Evolutionary conservation across 2,329 filamentous ascomycete genomes (phyloP).

Genomic region (Basipetospora sp.): DNA sequence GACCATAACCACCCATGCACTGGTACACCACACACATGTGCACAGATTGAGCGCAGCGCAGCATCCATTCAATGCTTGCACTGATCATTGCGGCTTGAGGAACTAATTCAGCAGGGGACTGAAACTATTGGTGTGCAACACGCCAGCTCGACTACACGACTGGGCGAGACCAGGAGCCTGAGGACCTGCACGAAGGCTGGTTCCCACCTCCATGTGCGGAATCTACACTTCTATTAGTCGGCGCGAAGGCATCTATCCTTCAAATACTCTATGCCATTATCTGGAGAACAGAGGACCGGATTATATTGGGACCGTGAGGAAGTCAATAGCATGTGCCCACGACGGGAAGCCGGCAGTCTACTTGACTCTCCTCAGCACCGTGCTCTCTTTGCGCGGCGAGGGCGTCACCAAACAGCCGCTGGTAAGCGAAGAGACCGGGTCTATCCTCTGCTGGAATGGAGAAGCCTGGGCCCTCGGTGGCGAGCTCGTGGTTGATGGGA

Average conservation of each 20-base stretch:
- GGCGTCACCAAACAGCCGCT: slow-evolving; percentile 61
- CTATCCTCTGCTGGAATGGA: slow-evolving; percentile 88
- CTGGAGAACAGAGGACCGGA: slow-evolving; percentile 47
- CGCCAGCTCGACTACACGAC: no score
- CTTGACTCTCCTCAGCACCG: slow-evolving; percentile 63
- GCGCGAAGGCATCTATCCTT: neutral
- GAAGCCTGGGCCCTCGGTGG: slow-evolving; percentile 72
- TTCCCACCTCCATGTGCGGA: slow-evolving; percentile 8
- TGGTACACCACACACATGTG: no score
- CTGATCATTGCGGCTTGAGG: no score
- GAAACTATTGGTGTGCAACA: no score
- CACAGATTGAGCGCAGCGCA: no score
- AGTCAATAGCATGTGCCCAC: slow-evolving; percentile 12
- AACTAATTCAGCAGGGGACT: no score
- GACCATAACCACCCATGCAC: no score
- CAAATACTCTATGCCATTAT: slow-evolving; percentile 21
- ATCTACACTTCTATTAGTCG: slow-evolving; percentile 8
- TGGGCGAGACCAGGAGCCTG: neutral
- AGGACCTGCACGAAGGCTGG: neutral
- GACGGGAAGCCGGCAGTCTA: slow-evolving; percentile 18
- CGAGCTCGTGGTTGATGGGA: slow-evolving; percentile 42
- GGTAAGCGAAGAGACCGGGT: slow-evolving; percentile 33
- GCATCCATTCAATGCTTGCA: no score
- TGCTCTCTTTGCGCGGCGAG: slow-evolving; percentile 75
- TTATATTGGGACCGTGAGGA: slow-evolving; percentile 32